Evolutionary conservation across 1,284 basidiomycete genomes (phyloP).

Genomic region (Boletus semigastroideus): DNA sequence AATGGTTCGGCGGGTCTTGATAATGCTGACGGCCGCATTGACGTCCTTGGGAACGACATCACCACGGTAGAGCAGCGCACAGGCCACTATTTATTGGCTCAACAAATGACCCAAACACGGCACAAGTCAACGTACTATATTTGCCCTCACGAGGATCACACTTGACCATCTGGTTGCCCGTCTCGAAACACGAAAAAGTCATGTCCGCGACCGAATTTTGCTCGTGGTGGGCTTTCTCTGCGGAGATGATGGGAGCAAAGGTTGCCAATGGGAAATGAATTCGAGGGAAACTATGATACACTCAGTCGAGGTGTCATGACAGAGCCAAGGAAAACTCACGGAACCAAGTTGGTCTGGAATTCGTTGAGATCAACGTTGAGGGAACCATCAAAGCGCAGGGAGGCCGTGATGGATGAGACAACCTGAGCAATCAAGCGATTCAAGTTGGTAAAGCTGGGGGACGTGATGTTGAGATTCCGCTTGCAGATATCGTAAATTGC

Average conservation of each 20-base stretch:
- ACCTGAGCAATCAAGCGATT: slow-evolving; percentile 90
- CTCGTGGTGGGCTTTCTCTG: slow-evolving; percentile 81
- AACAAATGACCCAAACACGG: not conserved
- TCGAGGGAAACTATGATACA: slow-evolving; percentile 59
- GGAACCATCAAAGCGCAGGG: slow-evolving; percentile 82
- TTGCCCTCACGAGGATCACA: slow-evolving; percentile 82
- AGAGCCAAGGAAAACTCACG: slow-evolving; percentile 39
- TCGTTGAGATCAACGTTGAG: slow-evolving; percentile 92
- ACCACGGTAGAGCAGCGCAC: slow-evolving; percentile 78
- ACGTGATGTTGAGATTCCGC: slow-evolving; percentile 78
- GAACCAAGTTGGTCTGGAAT: slow-evolving; percentile 91
- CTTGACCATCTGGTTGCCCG: slow-evolving; percentile 90
- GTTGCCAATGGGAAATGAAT: slow-evolving; percentile 94
- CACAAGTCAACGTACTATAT: slow-evolving; percentile 62
- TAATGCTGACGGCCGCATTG: slow-evolving; percentile 81
- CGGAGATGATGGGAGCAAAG: slow-evolving; percentile 87
- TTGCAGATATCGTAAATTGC: slow-evolving; percentile 97
- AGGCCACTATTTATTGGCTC: slow-evolving; percentile 52
- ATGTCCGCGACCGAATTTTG: slow-evolving; percentile 93
- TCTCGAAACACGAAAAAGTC: slow-evolving; percentile 93
- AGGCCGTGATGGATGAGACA: slow-evolving; percentile 77
- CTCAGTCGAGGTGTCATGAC: slow-evolving; percentile 8
- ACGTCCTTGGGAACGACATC: slow-evolving; percentile 91
- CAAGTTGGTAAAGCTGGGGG: slow-evolving; percentile 84
- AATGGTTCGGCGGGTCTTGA: slow-evolving; percentile 85